phyloP scores from a whole-genome alignment of 2,329 filamentous ascomycete genomes.

The Hypoxylon sp. region DNA sequence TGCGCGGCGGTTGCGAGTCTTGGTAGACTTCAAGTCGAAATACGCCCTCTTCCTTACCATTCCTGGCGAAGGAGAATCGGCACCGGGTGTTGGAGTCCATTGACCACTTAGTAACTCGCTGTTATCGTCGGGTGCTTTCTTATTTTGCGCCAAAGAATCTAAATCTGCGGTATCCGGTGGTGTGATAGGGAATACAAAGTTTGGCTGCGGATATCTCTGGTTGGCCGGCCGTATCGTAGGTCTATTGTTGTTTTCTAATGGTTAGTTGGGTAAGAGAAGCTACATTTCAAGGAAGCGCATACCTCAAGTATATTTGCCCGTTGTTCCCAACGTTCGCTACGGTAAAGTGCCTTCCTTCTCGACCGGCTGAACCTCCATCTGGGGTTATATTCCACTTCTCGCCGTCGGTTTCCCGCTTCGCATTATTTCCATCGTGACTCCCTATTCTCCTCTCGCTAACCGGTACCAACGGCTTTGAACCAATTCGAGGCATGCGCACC shows the following conservation, averaged over 20 bases:
- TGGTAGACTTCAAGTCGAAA: conserved; percentile 43
- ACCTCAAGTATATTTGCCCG: conserved; percentile 85
- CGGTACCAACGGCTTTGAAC: conserved; percentile 47
- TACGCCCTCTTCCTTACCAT: conserved; percentile 52
- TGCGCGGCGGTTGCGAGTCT: conserved; percentile 67
- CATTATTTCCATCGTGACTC: conserved; percentile 50
- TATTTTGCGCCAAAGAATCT: conserved; percentile 56
- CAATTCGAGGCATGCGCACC: conserved; percentile 40
- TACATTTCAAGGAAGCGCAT: conserved; percentile 52
- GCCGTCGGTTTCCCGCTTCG: conserved; percentile 65
- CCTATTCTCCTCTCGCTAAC: conserved; percentile 44
- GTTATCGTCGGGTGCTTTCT: conserved; percentile 48
- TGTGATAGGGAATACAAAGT: conserved; percentile 70
- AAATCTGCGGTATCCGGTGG: conserved; percentile 70
- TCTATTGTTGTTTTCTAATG: conserved; percentile 54
- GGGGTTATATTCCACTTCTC: conserved; percentile 68
- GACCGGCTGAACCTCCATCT: conserved; percentile 70
- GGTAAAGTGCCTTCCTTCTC: conserved; percentile 78
- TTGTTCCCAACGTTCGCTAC: conserved; percentile 87
- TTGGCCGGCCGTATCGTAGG: conserved; percentile 71
- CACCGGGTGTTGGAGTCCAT: conserved; percentile 57
- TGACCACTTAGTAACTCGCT: conserved; percentile 53
- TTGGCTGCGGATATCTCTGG: conserved; percentile 70
- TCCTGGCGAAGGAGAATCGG: conserved; percentile 47
- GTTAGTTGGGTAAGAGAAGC: conserved; percentile 35